Evolutionary conservation across 2,329 filamentous ascomycete genomes (phyloP).

Genomic region (Fragosphaeria purpurea): DNA sequence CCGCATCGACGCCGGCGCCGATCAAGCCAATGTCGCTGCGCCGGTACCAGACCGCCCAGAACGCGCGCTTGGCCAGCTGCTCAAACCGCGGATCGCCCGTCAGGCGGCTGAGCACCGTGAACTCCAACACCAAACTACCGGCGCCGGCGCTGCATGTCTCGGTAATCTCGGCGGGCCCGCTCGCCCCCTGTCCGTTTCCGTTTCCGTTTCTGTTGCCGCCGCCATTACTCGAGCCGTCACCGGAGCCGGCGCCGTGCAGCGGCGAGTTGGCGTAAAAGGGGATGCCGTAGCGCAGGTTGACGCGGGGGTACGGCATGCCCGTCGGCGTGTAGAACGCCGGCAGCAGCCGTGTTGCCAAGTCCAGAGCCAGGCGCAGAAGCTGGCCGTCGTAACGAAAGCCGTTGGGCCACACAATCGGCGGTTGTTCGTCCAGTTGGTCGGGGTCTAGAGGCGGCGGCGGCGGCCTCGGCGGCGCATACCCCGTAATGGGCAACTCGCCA

Average conservation of each 20-base stretch:
- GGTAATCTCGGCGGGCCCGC: slow-evolving; percentile 60
- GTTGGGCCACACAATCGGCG: slow-evolving; percentile 60
- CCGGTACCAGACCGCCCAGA: slow-evolving; percentile 92
- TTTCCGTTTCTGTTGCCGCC: slow-evolving; percentile 32
- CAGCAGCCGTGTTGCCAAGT: slow-evolving; percentile 72
- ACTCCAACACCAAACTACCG: slow-evolving; percentile 90
- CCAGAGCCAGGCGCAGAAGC: slow-evolving; percentile 75
- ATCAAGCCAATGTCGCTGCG: slow-evolving; percentile 80
- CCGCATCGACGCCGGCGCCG: slow-evolving; percentile 80
- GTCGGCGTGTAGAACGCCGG: slow-evolving; percentile 89
- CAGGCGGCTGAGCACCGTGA: slow-evolving; percentile 78
- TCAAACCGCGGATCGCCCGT: slow-evolving; percentile 86
- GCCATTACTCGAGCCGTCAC: slow-evolving; percentile 10
- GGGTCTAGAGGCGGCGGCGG: neutral
- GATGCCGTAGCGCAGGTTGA: slow-evolving; percentile 83
- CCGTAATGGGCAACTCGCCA: slow-evolving; percentile 76
- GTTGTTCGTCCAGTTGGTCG: slow-evolving; percentile 15
- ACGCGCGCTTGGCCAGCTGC: slow-evolving; percentile 77
- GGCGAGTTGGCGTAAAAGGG: slow-evolving; percentile 83
- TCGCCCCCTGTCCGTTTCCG: slow-evolving; percentile 19
- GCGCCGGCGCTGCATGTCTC: slow-evolving; percentile 96
- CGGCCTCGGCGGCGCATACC: slow-evolving; percentile 49
- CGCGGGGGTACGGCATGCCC: slow-evolving; percentile 86
- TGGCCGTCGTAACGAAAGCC: slow-evolving; percentile 82
- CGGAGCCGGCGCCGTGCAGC: slow-evolving; percentile 45